Conservation (phyloP, 169 alveolate genomes). For the Plasmodium sp. region DNA sequence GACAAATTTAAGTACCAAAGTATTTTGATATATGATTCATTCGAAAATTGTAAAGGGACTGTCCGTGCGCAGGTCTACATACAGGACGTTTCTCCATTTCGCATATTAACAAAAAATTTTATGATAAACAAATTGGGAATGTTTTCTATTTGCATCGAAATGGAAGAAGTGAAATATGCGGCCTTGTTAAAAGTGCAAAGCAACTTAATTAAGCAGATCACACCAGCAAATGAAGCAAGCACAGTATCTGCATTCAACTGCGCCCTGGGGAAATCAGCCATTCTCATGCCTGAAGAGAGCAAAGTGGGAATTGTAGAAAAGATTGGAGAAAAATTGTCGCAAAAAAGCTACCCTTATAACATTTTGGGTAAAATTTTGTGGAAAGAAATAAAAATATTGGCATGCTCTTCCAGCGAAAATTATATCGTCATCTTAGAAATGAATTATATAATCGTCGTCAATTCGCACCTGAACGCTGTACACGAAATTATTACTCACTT, state of each 20-base stretch:
- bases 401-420: neutral
- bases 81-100: neutral
- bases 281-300: neutral
- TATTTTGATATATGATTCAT: neutral
- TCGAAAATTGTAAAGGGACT: constrained; percentile 4
- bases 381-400: neutral
- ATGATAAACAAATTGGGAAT: neutral
- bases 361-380: neutral
- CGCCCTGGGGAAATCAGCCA: neutral
- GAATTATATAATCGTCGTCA: neutral
- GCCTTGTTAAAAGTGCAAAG: constrained; percentile 41
- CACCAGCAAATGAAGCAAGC: neutral
- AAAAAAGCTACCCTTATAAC: neutral
- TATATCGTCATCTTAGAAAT: constrained; percentile 3
- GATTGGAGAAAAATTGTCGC: neutral
- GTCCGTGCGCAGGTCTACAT: neutral
- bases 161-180: neutral
- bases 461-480: neutral
- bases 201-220: constrained; percentile 24
- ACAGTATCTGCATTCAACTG: constrained; percentile 34
- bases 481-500: constrained; percentile 12
- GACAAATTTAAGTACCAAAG: neutral
- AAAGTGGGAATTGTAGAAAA: neutral
- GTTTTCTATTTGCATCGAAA: constrained; percentile 10
- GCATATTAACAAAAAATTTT: constrained; percentile 27